Percentiles rank a stretch among this genome's conserved stretches.
These are phyloP conservation scores for Solanum sitiens DNA, from an alignment of 257 asterid genomes.

Conservation along the genomic window DNA sequence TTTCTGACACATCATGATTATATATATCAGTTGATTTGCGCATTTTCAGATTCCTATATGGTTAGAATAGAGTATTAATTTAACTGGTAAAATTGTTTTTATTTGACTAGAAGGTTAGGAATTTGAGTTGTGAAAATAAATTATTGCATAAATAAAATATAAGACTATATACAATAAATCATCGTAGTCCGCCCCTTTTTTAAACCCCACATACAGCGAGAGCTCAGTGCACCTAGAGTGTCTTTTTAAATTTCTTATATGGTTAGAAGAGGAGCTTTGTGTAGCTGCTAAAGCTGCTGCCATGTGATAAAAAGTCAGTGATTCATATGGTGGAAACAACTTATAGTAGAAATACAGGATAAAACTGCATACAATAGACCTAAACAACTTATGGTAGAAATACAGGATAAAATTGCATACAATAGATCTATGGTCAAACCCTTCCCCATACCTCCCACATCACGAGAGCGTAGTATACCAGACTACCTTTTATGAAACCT, in stretches of 20 bases:
- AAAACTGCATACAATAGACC: neutral
- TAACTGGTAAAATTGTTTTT: neutral
- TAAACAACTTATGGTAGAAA: too few species aligned
- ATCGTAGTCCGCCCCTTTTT: accelerated
- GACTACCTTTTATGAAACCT: neutral
- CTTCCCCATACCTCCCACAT: neutral
- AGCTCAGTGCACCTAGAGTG: accelerated
- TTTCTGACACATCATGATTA: neutral
- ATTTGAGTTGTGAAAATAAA: neutral
- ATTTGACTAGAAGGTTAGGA: accelerated
- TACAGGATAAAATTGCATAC: too few species aligned
- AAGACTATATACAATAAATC: neutral
- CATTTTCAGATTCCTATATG: neutral
- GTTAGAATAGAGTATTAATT: neutral
- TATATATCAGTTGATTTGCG: neutral
- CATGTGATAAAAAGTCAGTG: neutral
- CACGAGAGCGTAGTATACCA: neutral
- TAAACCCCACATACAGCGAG: neutral
- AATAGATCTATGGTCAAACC: neutral
- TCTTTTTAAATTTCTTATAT: neutral
- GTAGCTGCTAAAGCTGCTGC: neutral
- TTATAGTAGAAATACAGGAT: neutral
- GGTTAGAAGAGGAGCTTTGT: neutral
- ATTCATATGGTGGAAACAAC: neutral
- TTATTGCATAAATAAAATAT: neutral